phyloP scores from a whole-genome alignment of 768 basidiomycete species.

The Naganishia onofrii region DNA sequence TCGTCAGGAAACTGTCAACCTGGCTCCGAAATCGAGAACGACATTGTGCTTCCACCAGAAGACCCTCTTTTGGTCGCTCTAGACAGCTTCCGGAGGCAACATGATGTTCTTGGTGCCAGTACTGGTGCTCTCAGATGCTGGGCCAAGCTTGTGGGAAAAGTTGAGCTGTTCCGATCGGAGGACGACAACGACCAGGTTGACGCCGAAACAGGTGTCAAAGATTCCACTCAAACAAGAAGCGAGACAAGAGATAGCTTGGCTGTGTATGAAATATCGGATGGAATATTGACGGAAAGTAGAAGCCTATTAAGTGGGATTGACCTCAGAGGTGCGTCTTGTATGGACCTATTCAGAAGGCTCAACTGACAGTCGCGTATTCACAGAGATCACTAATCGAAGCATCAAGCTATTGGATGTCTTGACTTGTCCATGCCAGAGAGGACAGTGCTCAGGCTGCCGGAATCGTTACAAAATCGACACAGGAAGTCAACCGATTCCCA shows the following conservation, averaged over 20 bases:
- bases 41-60: constrained; percentile 1
- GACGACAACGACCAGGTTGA: neutral
- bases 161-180: neutral
- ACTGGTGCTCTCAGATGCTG: constrained; percentile 4
- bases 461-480: neutral
- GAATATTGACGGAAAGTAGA: neutral
- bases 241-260: constrained; percentile 4
- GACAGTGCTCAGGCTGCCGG: constrained; percentile 1
- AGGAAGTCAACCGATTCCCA: neutral
- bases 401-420: neutral
- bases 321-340: neutral
- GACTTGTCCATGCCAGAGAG: neutral
- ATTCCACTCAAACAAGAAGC: too few species aligned
- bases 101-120: neutral
- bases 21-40: neutral
- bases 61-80: neutral
- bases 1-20: neutral
- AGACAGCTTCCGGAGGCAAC: neutral
- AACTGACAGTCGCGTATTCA: neutral
- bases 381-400: neutral
- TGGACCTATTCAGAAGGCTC: neutral
- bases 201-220: too few species aligned
- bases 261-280: constrained; percentile 16
- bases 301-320: neutral
- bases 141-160: neutral